A percentile compares a stretch with the other conserved stretches of the same genome.
Conservation (phyloP, 164 flowering plant species). For the Euptelea pleiosperma region DNA sequence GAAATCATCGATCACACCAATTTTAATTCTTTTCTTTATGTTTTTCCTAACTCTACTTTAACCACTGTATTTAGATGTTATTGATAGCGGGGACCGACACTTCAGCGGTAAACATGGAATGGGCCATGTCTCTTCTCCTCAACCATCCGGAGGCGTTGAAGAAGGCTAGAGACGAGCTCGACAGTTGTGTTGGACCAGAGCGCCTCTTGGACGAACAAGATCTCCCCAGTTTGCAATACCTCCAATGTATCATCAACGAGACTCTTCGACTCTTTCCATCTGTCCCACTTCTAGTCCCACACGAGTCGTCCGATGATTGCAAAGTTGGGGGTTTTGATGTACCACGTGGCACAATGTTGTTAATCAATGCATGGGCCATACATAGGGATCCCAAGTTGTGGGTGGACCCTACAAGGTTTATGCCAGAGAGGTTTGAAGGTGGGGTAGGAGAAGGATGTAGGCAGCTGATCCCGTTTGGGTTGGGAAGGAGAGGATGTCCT, state of each 20-base stretch:
- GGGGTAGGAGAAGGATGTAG: conserved; percentile 11
- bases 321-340: conserved; percentile 34
- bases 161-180: conserved; percentile 37
- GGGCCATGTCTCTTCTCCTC: conserved; percentile 48
- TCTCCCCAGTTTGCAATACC: conserved; percentile 35
- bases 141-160: conserved; percentile 30
- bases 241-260: conserved; percentile 38
- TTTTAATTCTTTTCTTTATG: too few relatives aligned
- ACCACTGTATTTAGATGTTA: conserved; percentile 26
- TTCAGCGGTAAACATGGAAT: conserved; percentile 31
- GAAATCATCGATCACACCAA: too few relatives aligned
- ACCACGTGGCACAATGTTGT: conserved; percentile 38
- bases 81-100: conserved; percentile 49
- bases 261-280: conserved; percentile 41
- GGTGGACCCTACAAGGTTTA: conserved; percentile 43
- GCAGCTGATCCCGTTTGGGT: conserved; percentile 22
- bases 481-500: conserved; percentile 33
- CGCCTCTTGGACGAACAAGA: conserved; percentile 43
- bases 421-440: conserved; percentile 52
- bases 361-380: conserved; percentile 45
- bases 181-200: conserved; percentile 21
- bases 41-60: too few relatives aligned
- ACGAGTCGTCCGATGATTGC: conserved; percentile 33
- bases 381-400: conserved; percentile 52
- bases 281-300: conserved; percentile 47